Conservation (phyloP, 1,139 yeast species). For the Suhomyces wounanorum region DNA sequence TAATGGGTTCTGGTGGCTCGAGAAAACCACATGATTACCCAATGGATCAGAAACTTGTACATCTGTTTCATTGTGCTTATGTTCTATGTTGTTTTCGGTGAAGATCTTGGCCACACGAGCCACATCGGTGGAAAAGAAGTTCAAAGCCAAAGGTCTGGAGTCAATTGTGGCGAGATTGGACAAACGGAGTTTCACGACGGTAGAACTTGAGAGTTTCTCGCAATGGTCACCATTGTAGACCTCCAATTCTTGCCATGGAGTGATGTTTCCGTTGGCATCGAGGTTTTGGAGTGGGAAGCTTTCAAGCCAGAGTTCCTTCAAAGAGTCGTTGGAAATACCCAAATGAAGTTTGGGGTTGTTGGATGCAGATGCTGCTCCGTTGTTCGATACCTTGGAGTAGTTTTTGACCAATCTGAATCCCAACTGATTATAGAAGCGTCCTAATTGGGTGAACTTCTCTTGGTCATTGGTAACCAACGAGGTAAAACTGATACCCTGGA, state of each 20-base stretch:
- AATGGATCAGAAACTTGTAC: slow-evolving; percentile 53
- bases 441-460: slow-evolving; percentile 46
- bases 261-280: slow-evolving; percentile 47
- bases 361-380: slow-evolving; percentile 36
- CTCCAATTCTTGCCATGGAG: slow-evolving; percentile 60
- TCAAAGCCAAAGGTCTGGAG: slow-evolving; percentile 37
- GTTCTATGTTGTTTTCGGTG: slow-evolving; percentile 22
- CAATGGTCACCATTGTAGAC: slow-evolving; percentile 54
- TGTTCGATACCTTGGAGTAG: slow-evolving; percentile 51
- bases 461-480: slow-evolving; percentile 61
- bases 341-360: slow-evolving; percentile 32
- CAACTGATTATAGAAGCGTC: slow-evolving; percentile 54
- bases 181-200: slow-evolving; percentile 59
- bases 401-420: slow-evolving; percentile 62
- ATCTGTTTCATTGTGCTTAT: slow-evolving; percentile 21
- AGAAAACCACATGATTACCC: slow-evolving; percentile 54
- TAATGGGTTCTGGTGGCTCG: slow-evolving; percentile 34
- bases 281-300: slow-evolving; percentile 60
- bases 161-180: slow-evolving; percentile 37
- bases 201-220: slow-evolving; percentile 30
- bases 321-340: slow-evolving; percentile 66
- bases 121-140: slow-evolving; percentile 56
- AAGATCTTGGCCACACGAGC: slow-evolving; percentile 39
- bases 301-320: slow-evolving; percentile 71
- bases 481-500: slow-evolving; percentile 35